A percentile compares a stretch with the other conserved stretches of the same genome.
Conservation (phyloP, 73 alveolate species). For the Strombidium stylifer region DNA sequence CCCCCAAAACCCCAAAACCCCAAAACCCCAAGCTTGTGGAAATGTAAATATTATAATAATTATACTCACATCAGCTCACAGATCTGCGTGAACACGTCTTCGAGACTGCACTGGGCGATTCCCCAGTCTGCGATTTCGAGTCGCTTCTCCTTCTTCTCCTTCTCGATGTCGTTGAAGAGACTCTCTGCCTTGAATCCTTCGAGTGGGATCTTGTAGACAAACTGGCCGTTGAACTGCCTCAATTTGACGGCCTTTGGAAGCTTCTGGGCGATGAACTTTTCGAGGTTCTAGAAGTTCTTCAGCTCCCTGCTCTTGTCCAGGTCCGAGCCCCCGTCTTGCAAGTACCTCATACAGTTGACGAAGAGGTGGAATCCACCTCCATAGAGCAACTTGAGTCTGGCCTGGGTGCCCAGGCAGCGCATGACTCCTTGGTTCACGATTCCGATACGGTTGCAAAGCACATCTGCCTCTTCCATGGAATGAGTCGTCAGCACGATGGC, state of each 20-base stretch:
- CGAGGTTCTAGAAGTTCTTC: constrained; percentile 4
- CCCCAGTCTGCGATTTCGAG: constrained; percentile 87
- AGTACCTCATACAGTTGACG: constrained; percentile 68
- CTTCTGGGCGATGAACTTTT: constrained; percentile 12
- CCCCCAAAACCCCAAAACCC: too few relatives aligned
- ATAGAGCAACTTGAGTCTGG: constrained; percentile 78
- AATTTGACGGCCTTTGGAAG: constrained; percentile 29
- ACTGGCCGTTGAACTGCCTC: constrained; percentile 56
- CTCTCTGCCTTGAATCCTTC: constrained; percentile 77
- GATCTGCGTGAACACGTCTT: constrained; percentile 76
- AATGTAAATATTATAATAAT: too few relatives aligned
- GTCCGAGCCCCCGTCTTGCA: not conserved
- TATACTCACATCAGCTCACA: not conserved
- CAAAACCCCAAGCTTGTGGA: too few relatives aligned
- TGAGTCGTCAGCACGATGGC: constrained; percentile 97
- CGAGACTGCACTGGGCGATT: constrained; percentile 82
- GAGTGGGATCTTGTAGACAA: constrained; percentile 72
- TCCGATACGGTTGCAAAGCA: constrained; percentile 94
- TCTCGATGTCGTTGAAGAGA: constrained; percentile 74
- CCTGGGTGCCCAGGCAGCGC: constrained; percentile 88
- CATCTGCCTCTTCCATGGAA: constrained; percentile 99
- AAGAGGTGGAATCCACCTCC: constrained; percentile 89
- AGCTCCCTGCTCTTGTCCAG: not conserved
- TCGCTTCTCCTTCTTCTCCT: constrained; percentile 52
- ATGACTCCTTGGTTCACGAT: constrained; percentile 84